phyloP scores from a whole-genome alignment of 441 rosid genomes.

The Gossypium schwendimanii region DNA sequence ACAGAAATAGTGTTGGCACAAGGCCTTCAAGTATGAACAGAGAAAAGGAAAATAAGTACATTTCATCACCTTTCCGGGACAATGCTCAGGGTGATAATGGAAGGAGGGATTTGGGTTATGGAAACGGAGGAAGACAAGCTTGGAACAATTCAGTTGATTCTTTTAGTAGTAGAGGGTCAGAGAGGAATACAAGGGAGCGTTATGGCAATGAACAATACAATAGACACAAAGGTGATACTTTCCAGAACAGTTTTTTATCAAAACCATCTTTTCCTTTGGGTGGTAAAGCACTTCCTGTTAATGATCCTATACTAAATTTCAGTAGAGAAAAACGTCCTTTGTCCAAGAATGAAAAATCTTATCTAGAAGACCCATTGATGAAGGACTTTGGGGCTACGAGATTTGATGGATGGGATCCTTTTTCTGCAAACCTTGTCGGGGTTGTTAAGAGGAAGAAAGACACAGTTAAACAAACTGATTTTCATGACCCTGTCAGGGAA shows the following conservation, averaged over 20 bases:
- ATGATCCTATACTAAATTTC: conserved; percentile 43
- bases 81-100: conserved; percentile 40
- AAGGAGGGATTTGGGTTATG: conserved; percentile 51
- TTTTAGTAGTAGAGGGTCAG: conserved; percentile 39
- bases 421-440: conserved; percentile 57
- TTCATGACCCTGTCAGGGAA: conserved; percentile 89
- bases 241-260: conserved; percentile 30
- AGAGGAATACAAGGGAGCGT: conserved; percentile 34
- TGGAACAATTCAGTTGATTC: conserved; percentile 48
- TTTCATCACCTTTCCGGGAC: conserved; percentile 38
- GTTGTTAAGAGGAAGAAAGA: conserved; percentile 81
- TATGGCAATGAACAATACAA: conserved; percentile 43
- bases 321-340: conserved; percentile 54
- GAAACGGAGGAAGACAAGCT: conserved; percentile 54
- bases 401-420: conserved; percentile 71
- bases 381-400: conserved; percentile 50
- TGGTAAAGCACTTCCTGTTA: conserved; percentile 36
- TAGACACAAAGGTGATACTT: conserved; percentile 34
- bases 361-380: conserved; percentile 54
- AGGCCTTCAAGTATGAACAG: conserved; percentile 40
- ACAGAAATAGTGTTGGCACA: conserved; percentile 32
- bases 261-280: conserved; percentile 44
- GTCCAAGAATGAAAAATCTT: conserved; percentile 62
- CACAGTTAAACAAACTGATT: conserved; percentile 56
- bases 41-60: conserved; percentile 51